Percentiles rank a stretch among this genome's conserved stretches.
Evolutionary conservation across 345 rosid genomes (phyloP).

Genomic region (Xanthoceras sorbifolium): DNA sequence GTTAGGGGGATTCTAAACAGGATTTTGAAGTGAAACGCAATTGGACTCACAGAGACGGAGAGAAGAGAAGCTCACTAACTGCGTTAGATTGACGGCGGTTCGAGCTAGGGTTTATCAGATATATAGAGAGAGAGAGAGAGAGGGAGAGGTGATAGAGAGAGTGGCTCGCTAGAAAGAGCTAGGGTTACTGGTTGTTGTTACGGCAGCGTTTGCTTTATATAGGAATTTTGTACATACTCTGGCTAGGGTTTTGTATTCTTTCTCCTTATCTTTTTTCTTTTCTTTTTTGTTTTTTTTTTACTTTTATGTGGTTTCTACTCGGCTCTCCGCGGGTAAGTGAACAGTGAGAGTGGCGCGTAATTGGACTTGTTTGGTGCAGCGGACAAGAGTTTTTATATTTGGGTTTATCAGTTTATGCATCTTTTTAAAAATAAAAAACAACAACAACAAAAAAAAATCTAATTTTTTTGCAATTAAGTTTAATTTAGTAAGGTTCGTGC

Average conservation of each 20-base stretch:
- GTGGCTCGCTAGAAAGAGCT: constrained; percentile 1
- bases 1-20: background rate
- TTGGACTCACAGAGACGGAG: background rate
- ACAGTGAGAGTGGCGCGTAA: background rate
- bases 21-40: background rate
- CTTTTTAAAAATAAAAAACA: no score
- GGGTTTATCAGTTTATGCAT: background rate
- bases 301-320: background rate
- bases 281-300: background rate
- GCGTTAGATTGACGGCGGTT: background rate
- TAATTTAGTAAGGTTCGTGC: no score
- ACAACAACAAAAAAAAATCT: no score
- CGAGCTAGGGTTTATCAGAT: constrained; percentile 11
- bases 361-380: background rate
- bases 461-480: no score
- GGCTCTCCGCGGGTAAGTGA: background rate
- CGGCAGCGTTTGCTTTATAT: constrained; percentile 17
- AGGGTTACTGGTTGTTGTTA: constrained; percentile 2
- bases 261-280: background rate
- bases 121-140: background rate
- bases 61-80: background rate
- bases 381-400: no score
- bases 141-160: background rate
- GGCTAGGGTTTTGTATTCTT: constrained; percentile 21
- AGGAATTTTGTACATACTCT: background rate